These are phyloP conservation scores for Myriosclerotinia curreyana DNA, from an alignment of 2,329 filamentous ascomycete species.

Conservation along the genomic window DNA sequence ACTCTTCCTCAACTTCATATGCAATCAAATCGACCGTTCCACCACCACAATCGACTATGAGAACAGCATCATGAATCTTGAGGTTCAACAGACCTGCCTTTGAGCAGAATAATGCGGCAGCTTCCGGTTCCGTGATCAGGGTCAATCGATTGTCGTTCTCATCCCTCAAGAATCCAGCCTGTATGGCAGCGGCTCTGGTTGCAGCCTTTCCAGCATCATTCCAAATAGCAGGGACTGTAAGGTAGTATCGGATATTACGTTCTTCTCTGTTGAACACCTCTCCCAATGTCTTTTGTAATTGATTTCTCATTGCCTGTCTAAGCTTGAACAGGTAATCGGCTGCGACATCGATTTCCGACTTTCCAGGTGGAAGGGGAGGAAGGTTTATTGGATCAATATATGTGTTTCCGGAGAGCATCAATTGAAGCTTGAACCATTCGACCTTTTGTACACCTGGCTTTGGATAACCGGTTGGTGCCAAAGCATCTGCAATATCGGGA, in stretches of 20 bases:
- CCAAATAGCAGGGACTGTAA: constrained; percentile 99
- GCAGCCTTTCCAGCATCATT: constrained; percentile 98
- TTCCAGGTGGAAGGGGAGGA: constrained; percentile 91
- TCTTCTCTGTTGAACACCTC: constrained; percentile 98
- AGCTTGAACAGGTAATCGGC: constrained; percentile 99
- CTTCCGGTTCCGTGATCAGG: constrained; percentile 92
- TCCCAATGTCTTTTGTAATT: constrained; percentile 91
- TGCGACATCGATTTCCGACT: constrained; percentile 98
- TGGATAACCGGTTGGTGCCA: constrained; percentile 94
- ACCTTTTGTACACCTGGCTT: constrained; percentile 98
- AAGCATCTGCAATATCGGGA: constrained; percentile 93
- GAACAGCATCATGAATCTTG: constrained; percentile 96
- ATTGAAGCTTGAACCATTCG: constrained; percentile 99
- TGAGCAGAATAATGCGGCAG: constrained; percentile 94
- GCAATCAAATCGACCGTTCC: constrained; percentile 98
- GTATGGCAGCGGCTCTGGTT: constrained; percentile 90
- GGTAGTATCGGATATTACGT: constrained; percentile 94
- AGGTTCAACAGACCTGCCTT: constrained; percentile 94
- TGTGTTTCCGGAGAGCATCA: constrained; percentile 98
- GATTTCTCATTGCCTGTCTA: constrained; percentile 92
- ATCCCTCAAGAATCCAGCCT: constrained; percentile 92
- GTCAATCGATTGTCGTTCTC: constrained; percentile 97
- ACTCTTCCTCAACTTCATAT: constrained; percentile 97
- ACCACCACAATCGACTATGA: constrained; percentile 97
- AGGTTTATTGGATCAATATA: constrained; percentile 99